phyloP scores from a whole-genome alignment of 192 early-diverging fungal genomes.

The Dimargaris verticillata region DNA sequence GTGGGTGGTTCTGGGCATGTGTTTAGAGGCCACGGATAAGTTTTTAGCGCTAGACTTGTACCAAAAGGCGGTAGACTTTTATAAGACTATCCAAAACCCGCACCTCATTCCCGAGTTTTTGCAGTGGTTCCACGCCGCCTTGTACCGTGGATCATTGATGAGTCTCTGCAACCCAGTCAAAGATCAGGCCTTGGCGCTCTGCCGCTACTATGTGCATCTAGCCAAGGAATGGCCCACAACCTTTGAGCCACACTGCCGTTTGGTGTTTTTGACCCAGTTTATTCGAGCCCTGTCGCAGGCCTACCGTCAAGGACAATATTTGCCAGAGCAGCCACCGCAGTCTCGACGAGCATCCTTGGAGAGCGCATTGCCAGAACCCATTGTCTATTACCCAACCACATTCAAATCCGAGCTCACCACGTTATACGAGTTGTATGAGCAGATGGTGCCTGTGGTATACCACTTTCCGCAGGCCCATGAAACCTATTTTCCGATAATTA shows the following conservation, averaged over 20 bases:
- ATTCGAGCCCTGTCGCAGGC: constrained; percentile 25
- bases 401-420: constrained; percentile 28
- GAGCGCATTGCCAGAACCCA: background rate
- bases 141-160: constrained; percentile 45
- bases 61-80: constrained; percentile 27
- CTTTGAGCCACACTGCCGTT: constrained; percentile 32
- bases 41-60: constrained; percentile 31
- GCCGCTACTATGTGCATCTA: constrained; percentile 22
- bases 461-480: constrained; percentile 45
- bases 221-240: constrained; percentile 22
- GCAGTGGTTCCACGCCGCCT: constrained; percentile 49
- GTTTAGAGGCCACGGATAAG: constrained; percentile 27
- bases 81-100: constrained; percentile 18
- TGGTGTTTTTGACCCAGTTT: constrained; percentile 32
- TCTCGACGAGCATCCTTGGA: background rate
- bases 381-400: constrained; percentile 16
- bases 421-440: constrained; percentile 41
- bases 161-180: constrained; percentile 15
- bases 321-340: constrained; percentile 15
- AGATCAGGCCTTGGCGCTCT: constrained; percentile 13
- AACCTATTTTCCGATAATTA: constrained; percentile 35
- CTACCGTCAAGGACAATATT: constrained; percentile 18
- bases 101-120: constrained; percentile 32
- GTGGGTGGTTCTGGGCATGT: constrained; percentile 21
- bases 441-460: constrained; percentile 32